phyloP scores from a whole-genome alignment of 768 basidiomycete genomes.

The Chalciporus sphaerocephalus region DNA sequence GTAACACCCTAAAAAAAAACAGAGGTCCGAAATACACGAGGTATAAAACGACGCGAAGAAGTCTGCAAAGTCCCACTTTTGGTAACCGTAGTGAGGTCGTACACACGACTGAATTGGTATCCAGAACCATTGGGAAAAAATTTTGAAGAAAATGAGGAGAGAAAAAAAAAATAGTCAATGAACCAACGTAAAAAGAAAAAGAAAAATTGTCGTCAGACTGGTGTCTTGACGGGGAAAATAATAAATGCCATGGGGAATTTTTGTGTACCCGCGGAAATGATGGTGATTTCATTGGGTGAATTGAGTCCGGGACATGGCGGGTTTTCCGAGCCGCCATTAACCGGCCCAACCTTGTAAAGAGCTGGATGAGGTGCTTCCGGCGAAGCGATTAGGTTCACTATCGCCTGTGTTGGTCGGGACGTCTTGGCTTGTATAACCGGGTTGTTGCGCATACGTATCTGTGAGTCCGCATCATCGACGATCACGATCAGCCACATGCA shows the following conservation, averaged over 20 bases:
- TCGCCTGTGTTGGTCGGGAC: slow-evolving; percentile 2
- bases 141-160: background rate
- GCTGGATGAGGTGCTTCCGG: slow-evolving; percentile 22
- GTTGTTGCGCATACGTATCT: slow-evolving; percentile 9
- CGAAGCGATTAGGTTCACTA: slow-evolving; percentile 10
- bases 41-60: slow-evolving; percentile 5
- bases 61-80: slow-evolving; percentile 15
- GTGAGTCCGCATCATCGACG: slow-evolving; percentile 2
- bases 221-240: background rate
- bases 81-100: slow-evolving; percentile 5
- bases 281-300: background rate
- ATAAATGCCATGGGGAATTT: too few relatives aligned
- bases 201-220: too few relatives aligned
- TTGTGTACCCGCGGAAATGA: background rate
- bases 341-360: slow-evolving; percentile 31
- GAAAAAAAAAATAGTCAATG: background rate
- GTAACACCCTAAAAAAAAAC: background rate
- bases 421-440: slow-evolving; percentile 12
- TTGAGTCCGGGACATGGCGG: background rate
- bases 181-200: background rate
- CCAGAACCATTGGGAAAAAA: background rate
- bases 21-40: background rate
- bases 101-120: slow-evolving; percentile 1
- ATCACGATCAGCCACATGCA: background rate
- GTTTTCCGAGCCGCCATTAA: slow-evolving; percentile 2